Evolutionary conservation across 768 basidiomycete genomes (phyloP), one percentile per base, ranked within the genome.

Genomic region (Hygrocybe coccinea): DNA sequence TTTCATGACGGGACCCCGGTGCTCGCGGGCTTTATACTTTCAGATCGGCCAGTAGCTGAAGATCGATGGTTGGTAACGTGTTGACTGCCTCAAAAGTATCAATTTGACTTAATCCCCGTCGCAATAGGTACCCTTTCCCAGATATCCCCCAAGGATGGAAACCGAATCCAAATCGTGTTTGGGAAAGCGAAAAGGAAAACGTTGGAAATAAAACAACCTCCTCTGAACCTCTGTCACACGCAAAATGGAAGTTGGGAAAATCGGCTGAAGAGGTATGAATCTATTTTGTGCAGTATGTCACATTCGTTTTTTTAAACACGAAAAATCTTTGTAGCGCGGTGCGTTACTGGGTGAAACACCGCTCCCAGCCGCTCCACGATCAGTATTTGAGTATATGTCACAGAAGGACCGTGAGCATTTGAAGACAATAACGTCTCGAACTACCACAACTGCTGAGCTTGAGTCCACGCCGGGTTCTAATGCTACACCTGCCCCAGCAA

Each of bases 311-410:
- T 45, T n/a, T n/a, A n/a, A 29, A 43, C 22, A 5, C 44, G 44
- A 22, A 5, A 44, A 29, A 50, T 17, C 37, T 38, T 22, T 29
- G 29, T 59, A 97, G 94, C 82, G 97, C 50, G 95, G 93, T 24
- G 71, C 79, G 1, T 75, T 88, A 17, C 76, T 98, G 0, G 95
- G 95, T 52, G 97, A 98, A 70, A 82, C 81, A 9, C 83, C 83
- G 10, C 74, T 90, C 10, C 78, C 84, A 11, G 71, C 84, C 2
- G 80, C 79, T 12, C 82, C 89, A 1, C 83, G 84, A 10, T 97
- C 95, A 0, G 82, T 99, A 14, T 97, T 95, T 67, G 95, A 98
- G 44, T 98, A 85, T 67, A 83, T 98, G 67, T 95, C 97, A 0
- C 82, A 87, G 60, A 95, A 94, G 64, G 92, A 95, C 63, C 82